These are phyloP conservation scores for Echites panduratus DNA, from an alignment of 257 asterid genomes.

Conservation along the genomic window DNA sequence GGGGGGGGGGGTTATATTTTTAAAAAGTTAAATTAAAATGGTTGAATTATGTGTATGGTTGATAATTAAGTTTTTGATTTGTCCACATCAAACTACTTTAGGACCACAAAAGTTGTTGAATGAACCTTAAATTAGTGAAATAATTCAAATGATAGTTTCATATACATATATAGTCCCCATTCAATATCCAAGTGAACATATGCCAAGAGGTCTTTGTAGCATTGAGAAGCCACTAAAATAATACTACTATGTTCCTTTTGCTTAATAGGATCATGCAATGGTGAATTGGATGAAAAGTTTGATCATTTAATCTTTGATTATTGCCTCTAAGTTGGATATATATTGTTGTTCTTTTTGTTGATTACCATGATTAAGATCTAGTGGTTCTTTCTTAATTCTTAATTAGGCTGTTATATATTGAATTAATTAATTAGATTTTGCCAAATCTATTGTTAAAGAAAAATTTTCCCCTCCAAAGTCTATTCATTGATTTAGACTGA, in stretches of 20 bases:
- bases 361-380: background rate
- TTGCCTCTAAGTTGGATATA: background rate
- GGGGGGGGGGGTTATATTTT: background rate
- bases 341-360: background rate
- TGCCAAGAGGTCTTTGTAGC: background rate
- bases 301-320: background rate
- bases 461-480: no score
- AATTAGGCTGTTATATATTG: background rate
- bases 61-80: background rate
- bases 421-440: background rate
- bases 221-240: background rate
- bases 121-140: constrained; percentile 2
- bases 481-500: no score
- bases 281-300: constrained; percentile 6
- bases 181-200: background rate
- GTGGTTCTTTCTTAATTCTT: background rate
- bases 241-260: background rate
- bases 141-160: background rate
- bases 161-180: background rate
- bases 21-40: background rate
- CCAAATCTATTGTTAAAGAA: background rate
- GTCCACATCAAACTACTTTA: background rate
- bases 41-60: background rate
- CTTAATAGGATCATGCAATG: background rate
- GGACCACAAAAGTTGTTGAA: constrained; percentile 1